Evolutionary conservation across 2,329 filamentous ascomycete genomes (phyloP).

Genomic region (Penicillium sp.): DNA sequence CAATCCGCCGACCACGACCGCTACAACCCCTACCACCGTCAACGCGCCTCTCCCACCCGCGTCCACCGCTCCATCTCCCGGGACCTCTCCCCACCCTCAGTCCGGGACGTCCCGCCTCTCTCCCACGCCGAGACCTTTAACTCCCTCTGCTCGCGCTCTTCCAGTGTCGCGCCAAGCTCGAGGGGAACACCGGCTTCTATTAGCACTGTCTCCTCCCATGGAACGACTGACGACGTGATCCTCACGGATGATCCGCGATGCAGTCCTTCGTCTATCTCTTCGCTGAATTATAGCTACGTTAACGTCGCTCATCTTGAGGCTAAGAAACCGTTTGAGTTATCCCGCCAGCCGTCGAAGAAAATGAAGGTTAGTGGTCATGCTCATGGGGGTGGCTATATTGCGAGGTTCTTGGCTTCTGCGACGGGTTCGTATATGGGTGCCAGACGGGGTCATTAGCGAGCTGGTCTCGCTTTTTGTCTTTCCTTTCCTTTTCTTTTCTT

Average conservation of each 20-base stretch:
- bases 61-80: constrained; percentile 39
- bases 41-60: constrained; percentile 35
- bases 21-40: constrained; percentile 39
- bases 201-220: constrained; percentile 38
- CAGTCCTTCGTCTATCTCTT: constrained; percentile 32
- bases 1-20: constrained; percentile 32
- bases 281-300: constrained; percentile 36
- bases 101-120: constrained; percentile 44
- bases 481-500: neutral
- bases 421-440: constrained; percentile 42
- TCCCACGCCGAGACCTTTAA: constrained; percentile 42
- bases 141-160: constrained; percentile 44
- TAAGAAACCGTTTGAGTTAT: constrained; percentile 30
- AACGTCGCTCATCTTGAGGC: constrained; percentile 31
- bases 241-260: constrained; percentile 35
- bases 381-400: constrained; percentile 40
- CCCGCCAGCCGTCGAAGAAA: constrained; percentile 42
- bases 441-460: constrained; percentile 33
- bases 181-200: constrained; percentile 45
- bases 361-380: constrained; percentile 34
- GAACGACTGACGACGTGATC: constrained; percentile 34
- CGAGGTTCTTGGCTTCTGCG: constrained; percentile 44
- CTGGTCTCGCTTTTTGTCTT: constrained; percentile 15
- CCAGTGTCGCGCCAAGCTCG: constrained; percentile 43
- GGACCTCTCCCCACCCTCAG: constrained; percentile 44